Base-by-base conservation (phyloP, 208 protist species). In the Trypanosoma lewisi region DNA sequence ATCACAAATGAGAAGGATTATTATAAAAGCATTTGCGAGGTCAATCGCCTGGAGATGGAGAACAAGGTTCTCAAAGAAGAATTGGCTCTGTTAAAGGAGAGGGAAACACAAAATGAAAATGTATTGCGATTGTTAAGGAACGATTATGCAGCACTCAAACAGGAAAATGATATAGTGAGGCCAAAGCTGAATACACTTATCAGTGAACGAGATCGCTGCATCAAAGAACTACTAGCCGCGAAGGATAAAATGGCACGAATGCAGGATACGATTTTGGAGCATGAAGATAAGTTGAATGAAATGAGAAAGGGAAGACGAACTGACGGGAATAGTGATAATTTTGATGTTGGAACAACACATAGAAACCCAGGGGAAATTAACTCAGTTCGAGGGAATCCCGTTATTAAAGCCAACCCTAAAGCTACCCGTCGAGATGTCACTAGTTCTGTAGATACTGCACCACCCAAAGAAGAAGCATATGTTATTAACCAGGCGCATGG, bases 91-190 rank as follows among this genome's bases (percentile, higher is more conserved):
- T 17, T 74, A 37, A 70, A 62, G 16, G 73, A 76, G 4, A 66
- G 72, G n/a, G 64, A 80, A 23, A 60, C 50, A 47, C 63, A 84
- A 49, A 73, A 64, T 55, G 81, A 77, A 36, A 67, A 65, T n/a
- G 78, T 86, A 51, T 56, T 88, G 45, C 67, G 66, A 30, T 68
- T 85, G 54, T 36, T 91, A 19, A 77, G 74, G 36, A 86, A 82
- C 63, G 81, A 87, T 53, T 88, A 88, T 64, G 72, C 74, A 0
- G 73, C 78, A 12, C 81, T 85, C 23, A 70, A 77, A 4, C 76
- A 91, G 27, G 85, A 86, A 63, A 79, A 80, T 59, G 69, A 80
- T 17, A 45, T 64, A 1, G 55, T 88, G 19, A 79, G 77, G 34
- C 61, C 71, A 14, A 78, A 67, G 16, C 61, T 61, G 14, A 47